These are phyloP conservation scores for Xylariaceae sp. DNA, from an alignment of 2,329 filamentous ascomycete genomes.

Conservation along the genomic window DNA sequence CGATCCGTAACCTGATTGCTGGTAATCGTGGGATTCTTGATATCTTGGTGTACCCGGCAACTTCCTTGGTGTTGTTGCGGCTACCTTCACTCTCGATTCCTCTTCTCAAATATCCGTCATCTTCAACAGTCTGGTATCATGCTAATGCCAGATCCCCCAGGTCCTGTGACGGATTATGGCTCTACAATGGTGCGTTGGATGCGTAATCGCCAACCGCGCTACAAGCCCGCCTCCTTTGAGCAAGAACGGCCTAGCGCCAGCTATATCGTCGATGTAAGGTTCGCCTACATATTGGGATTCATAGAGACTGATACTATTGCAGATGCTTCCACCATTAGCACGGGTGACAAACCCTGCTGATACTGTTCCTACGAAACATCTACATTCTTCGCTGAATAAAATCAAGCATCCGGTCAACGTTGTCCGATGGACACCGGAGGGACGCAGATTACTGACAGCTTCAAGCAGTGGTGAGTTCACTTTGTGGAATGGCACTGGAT, in stretches of 20 bases:
- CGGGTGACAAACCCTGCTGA: slow-evolving; percentile 72
- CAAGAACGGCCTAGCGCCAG: slow-evolving; percentile 79
- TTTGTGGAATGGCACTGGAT: slow-evolving; percentile 96
- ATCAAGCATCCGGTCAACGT: slow-evolving; percentile 97
- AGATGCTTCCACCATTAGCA: slow-evolving; percentile 85
- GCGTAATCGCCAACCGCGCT: slow-evolving; percentile 72
- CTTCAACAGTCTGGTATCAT: slow-evolving; percentile 1
- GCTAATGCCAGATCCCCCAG: slow-evolving; percentile 41
- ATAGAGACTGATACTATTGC: slow-evolving; percentile 12
- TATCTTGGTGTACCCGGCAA: background rate
- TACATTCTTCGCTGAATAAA: slow-evolving; percentile 98
- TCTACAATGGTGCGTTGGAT: slow-evolving; percentile 90
- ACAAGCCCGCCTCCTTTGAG: slow-evolving; percentile 69
- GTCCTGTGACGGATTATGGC: slow-evolving; percentile 89
- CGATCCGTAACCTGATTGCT: no score
- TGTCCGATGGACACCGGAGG: slow-evolving; percentile 96
- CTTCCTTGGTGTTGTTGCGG: background rate
- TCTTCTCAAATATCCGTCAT: background rate
- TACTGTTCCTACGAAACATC: slow-evolving; percentile 86
- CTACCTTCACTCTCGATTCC: background rate
- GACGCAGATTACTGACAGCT: slow-evolving; percentile 82
- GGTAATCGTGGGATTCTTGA: background rate
- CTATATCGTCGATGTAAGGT: slow-evolving; percentile 80
- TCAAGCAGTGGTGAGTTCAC: slow-evolving; percentile 98
- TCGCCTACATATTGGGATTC: background rate